Conservation (phyloP, 1,139 yeast genomes). For the Saccharomycopsis hybrid region DNA sequence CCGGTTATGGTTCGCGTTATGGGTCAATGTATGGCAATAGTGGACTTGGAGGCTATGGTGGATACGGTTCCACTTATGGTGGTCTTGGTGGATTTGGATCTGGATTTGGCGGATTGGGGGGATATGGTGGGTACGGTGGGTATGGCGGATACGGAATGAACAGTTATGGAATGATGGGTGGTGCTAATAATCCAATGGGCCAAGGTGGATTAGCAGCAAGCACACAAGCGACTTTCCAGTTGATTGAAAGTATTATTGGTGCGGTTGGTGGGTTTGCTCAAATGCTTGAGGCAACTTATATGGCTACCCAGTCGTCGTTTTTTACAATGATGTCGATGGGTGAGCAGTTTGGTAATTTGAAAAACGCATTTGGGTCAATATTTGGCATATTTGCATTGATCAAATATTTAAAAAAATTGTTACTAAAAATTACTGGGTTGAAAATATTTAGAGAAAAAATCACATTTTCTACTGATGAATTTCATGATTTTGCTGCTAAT, state of each 20-base stretch:
- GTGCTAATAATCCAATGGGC: constrained; percentile 27
- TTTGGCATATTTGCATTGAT: constrained; percentile 82
- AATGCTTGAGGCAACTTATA: constrained; percentile 94
- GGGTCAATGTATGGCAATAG: constrained; percentile 25
- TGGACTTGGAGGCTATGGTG: constrained; percentile 28
- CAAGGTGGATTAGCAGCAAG: constrained; percentile 47
- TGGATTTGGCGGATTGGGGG: constrained; percentile 36
- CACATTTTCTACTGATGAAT: constrained; percentile 56
- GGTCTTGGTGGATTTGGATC: constrained; percentile 24
- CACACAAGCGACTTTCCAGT: constrained; percentile 90
- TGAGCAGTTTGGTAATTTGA: constrained; percentile 83
- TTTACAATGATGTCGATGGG: constrained; percentile 95
- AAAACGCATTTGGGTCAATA: constrained; percentile 78
- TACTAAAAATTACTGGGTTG: constrained; percentile 54
- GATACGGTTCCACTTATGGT: constrained; percentile 32
- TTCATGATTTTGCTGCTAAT: constrained; percentile 44
- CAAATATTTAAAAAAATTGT: constrained; percentile 57
- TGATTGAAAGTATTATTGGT: constrained; percentile 86
- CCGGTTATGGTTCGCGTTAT: neutral
- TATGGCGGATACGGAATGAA: constrained; percentile 27
- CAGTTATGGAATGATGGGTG: constrained; percentile 28
- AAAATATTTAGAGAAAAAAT: constrained; percentile 33
- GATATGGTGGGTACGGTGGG: constrained; percentile 31
- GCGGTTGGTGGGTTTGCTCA: constrained; percentile 98
- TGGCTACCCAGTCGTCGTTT: constrained; percentile 95